Conservation (phyloP, 371 early-diverging fungal species). For the Lichtheimia ornata region DNA sequence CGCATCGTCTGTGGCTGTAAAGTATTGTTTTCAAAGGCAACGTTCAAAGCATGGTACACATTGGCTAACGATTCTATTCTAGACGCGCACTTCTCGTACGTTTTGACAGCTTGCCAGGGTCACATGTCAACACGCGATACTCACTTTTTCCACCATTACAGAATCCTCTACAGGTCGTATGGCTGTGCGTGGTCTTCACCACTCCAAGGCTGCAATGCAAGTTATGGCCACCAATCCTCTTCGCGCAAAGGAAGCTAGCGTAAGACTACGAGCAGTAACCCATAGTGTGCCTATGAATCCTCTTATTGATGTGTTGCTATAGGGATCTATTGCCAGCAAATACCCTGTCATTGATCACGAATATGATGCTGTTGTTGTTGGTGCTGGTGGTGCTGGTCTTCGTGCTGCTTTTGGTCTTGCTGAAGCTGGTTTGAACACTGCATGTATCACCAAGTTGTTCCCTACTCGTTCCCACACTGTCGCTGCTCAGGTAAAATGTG, state of each 20-base stretch:
- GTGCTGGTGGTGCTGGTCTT: conserved; percentile 98
- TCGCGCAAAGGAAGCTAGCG: conserved; percentile 70
- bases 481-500: conserved; percentile 89
- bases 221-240: conserved; percentile 74
- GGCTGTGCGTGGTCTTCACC: conserved; percentile 55
- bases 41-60: not conserved
- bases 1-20: conserved; percentile 22
- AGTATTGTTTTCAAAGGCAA: not conserved
- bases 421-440: conserved; percentile 96
- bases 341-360: conserved; percentile 97
- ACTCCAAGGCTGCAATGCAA: conserved; percentile 66
- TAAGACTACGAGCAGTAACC: conserved; percentile 41
- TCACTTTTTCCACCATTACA: too few species aligned
- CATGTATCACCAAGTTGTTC: conserved; percentile 98
- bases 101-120: not conserved
- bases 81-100: conserved; percentile 15
- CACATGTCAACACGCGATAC: too few species aligned
- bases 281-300: conserved; percentile 45
- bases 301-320: conserved; percentile 30
- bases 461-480: conserved; percentile 98
- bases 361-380: conserved; percentile 97
- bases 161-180: conserved; percentile 7
- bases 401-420: conserved; percentile 98
- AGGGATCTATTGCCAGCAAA: conserved; percentile 67
- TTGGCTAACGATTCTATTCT: not conserved